Percentiles rank a stretch among this genome's conserved stretches.
These are phyloP conservation scores for Phyllosticta paracitricarpa DNA, from an alignment of 2,329 filamentous ascomycete genomes.

Conservation along the genomic window DNA sequence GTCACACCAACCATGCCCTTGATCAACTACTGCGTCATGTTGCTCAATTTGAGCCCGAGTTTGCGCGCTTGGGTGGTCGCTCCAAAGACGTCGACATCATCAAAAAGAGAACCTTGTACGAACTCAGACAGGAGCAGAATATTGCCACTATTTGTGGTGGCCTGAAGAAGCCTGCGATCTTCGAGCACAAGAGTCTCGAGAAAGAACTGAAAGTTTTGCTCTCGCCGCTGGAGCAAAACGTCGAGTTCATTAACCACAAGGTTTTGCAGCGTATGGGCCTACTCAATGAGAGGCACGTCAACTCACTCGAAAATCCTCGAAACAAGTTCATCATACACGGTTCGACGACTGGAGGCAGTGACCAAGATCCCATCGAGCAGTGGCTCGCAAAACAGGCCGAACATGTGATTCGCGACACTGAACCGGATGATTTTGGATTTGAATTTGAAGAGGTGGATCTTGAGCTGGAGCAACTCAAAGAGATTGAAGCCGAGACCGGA, in stretches of 20 bases:
- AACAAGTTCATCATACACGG: slow-evolving; percentile 29
- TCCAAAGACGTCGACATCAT: slow-evolving; percentile 55
- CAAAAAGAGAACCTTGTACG: slow-evolving; percentile 55
- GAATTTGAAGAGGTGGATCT: slow-evolving; percentile 51
- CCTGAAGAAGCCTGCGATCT: slow-evolving; percentile 29
- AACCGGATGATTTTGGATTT: slow-evolving; percentile 41
- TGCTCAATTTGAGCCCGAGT: slow-evolving; percentile 49
- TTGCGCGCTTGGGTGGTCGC: slow-evolving; percentile 59
- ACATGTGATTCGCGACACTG: slow-evolving; percentile 34
- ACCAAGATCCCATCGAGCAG: slow-evolving; percentile 34
- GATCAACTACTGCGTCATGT: slow-evolving; percentile 68
- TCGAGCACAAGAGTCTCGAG: slow-evolving; percentile 34
- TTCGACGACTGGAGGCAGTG: slow-evolving; percentile 24
- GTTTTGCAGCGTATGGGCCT: slow-evolving; percentile 46
- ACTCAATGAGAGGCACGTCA: slow-evolving; percentile 52
- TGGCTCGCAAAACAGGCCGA: slow-evolving; percentile 49
- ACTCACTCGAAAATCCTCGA: slow-evolving; percentile 48
- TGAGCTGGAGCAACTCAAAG: slow-evolving; percentile 50
- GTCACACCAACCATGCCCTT: slow-evolving; percentile 84
- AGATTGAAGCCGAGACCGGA: slow-evolving; percentile 49
- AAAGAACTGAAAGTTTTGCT: slow-evolving; percentile 34
- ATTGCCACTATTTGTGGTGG: slow-evolving; percentile 23
- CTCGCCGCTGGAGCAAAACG: slow-evolving; percentile 30
- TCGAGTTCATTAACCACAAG: slow-evolving; percentile 42
- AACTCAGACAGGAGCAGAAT: slow-evolving; percentile 10